Conservation (phyloP, 768 basidiomycete species). For the Myochromella boudieri region DNA sequence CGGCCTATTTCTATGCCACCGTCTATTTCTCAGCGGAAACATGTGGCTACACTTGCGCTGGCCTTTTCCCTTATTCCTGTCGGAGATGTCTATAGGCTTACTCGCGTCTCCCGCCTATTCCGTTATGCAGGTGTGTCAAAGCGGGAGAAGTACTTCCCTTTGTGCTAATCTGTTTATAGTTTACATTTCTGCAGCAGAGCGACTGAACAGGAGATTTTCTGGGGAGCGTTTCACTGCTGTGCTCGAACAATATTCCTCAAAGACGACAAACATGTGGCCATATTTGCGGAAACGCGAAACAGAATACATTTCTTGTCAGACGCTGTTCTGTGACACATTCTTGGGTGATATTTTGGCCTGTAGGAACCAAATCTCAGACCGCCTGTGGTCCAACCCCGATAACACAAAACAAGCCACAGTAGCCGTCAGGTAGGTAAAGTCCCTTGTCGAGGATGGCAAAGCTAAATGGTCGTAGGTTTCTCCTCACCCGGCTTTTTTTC, state of each 20-base stretch:
- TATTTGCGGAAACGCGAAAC: slow-evolving; percentile 54
- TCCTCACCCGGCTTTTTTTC: slow-evolving; percentile 65
- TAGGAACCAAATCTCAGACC: slow-evolving; percentile 35
- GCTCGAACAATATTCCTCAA: slow-evolving; percentile 35
- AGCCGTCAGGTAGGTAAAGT: slow-evolving; percentile 47
- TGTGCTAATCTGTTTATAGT: slow-evolving; percentile 35
- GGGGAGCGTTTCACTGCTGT: slow-evolving; percentile 48
- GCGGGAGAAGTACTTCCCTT: slow-evolving; percentile 5
- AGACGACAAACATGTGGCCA: slow-evolving; percentile 70
- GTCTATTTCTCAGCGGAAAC: slow-evolving; percentile 55
- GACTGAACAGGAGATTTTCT: slow-evolving; percentile 43
- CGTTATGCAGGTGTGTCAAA: slow-evolving; percentile 57
- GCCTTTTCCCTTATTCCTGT: slow-evolving; percentile 49
- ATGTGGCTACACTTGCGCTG: slow-evolving; percentile 50
- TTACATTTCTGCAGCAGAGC: slow-evolving; percentile 58
- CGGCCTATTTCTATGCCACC: slow-evolving; percentile 55
- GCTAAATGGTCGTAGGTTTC: slow-evolving; percentile 44
- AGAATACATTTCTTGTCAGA: slow-evolving; percentile 39
- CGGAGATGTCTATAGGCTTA: slow-evolving; percentile 43
- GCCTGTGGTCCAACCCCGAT: slow-evolving; percentile 62
- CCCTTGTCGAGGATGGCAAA: not conserved
- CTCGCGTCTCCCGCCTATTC: slow-evolving; percentile 57
- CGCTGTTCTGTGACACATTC: slow-evolving; percentile 49
- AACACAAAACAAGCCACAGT: slow-evolving; percentile 54
- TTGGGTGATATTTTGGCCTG: slow-evolving; percentile 38